Conservation (phyloP, 129 eudicot species). For the Silybum marianum region DNA sequence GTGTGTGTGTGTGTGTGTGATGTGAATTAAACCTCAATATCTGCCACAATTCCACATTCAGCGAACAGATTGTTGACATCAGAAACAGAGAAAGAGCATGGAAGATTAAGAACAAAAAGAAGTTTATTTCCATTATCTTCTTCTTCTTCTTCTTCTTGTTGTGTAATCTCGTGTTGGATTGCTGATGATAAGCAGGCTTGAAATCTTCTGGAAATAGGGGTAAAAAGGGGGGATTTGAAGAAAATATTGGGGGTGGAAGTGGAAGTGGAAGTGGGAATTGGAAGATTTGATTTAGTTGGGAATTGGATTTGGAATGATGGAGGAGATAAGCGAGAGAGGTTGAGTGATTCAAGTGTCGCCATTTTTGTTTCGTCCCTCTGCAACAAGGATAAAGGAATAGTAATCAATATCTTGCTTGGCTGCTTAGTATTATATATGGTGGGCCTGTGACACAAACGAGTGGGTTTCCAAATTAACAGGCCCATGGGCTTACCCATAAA, state of each 20-base stretch:
- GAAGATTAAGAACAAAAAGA: conserved; percentile 84
- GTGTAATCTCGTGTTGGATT: conserved; percentile 37
- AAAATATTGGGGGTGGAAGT: conserved; percentile 28
- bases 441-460: neutral
- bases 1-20: neutral
- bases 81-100: conserved; percentile 66
- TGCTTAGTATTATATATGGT: neutral
- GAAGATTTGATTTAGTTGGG: conserved; percentile 17
- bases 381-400: conserved; percentile 10
- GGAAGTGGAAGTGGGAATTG: conserved; percentile 18
- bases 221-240: conserved; percentile 29
- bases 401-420: too few relatives aligned
- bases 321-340: conserved; percentile 33
- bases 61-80: conserved; percentile 68
- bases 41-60: conserved; percentile 81
- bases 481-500: too few relatives aligned
- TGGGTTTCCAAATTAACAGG: neutral
- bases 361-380: conserved; percentile 24
- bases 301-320: conserved; percentile 11
- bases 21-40: conserved; percentile 60
- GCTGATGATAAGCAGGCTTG: conserved; percentile 31
- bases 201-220: conserved; percentile 29
- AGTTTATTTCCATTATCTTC: conserved; percentile 39
- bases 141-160: conserved; percentile 21
- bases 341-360: conserved; percentile 62